These are phyloP conservation scores for Fusarium sororula DNA, from an alignment of 2,329 filamentous ascomycete genomes.

Conservation along the genomic window DNA sequence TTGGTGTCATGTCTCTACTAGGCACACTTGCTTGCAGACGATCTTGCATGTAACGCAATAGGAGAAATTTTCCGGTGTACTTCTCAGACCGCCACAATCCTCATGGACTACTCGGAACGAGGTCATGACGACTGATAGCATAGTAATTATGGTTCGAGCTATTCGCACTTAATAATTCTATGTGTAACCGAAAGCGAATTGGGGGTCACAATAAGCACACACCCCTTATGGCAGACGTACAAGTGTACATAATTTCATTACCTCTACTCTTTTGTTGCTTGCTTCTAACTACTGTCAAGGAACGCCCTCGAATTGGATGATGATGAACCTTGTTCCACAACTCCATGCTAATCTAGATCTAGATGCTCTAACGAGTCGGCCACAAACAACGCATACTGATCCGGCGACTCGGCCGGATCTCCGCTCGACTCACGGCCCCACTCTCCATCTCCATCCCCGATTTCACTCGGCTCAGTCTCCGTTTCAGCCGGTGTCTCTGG, in stretches of 20 bases:
- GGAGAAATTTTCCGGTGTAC: neutral
- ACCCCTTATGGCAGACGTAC: neutral
- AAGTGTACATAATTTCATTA: conserved; percentile 1
- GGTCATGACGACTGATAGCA: neutral
- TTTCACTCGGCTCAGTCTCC: conserved; percentile 61
- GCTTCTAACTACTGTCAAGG: neutral
- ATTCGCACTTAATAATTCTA: neutral
- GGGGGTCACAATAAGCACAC: neutral
- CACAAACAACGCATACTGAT: conserved; percentile 34
- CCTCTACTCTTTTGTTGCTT: neutral
- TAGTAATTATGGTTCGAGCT: neutral
- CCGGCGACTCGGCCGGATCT: conserved; percentile 12
- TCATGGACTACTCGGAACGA: neutral
- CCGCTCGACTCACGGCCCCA: conserved; percentile 26
- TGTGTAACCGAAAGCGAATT: neutral
- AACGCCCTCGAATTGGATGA: neutral
- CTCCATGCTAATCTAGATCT: conserved; percentile 38
- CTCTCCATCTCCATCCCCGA: conserved; percentile 47
- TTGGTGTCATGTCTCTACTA: neutral
- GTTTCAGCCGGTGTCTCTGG: conserved; percentile 66
- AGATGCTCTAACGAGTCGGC: conserved; percentile 35
- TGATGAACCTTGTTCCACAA: neutral
- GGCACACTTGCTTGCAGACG: neutral
- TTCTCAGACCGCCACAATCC: neutral
- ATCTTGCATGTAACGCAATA: neutral